These are phyloP conservation scores for Hypoxylon sp. DNA, from an alignment of 2,329 filamentous ascomycete genomes.

Conservation along the genomic window DNA sequence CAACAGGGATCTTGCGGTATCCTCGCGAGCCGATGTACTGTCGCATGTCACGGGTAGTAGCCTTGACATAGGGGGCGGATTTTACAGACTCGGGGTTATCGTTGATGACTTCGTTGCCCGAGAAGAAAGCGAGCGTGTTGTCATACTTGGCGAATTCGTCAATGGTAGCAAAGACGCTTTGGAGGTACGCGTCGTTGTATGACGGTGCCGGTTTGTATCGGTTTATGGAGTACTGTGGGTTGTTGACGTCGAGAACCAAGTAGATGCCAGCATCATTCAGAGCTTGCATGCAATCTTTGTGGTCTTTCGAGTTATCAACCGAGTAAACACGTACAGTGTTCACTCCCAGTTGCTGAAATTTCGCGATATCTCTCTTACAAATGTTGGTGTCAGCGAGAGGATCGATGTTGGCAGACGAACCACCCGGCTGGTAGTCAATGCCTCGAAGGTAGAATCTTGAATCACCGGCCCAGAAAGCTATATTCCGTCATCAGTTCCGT, in stretches of 20 bases:
- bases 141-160: conserved; percentile 85
- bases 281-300: conserved; percentile 86
- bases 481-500: conserved; percentile 36
- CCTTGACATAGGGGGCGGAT: conserved; percentile 81
- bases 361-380: conserved; percentile 83
- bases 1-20: conserved; percentile 78
- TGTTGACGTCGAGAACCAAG: conserved; percentile 92
- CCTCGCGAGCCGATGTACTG: conserved; percentile 74
- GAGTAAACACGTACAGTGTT: conserved; percentile 95
- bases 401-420: conserved; percentile 70
- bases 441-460: conserved; percentile 71
- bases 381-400: conserved; percentile 78
- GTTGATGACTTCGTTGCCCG: conserved; percentile 85
- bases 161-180: conserved; percentile 87
- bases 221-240: conserved; percentile 88
- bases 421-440: conserved; percentile 74
- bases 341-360: conserved; percentile 88
- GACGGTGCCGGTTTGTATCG: conserved; percentile 77
- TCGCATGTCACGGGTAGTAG: conserved; percentile 81
- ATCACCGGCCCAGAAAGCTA: conserved; percentile 68
- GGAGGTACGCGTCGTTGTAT: conserved; percentile 90
- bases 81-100: conserved; percentile 72
- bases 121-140: conserved; percentile 91
- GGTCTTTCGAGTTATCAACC: conserved; percentile 85
- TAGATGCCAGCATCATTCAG: conserved; percentile 90